A percentile compares a stretch with the other conserved stretches of the same genome.
Conservation (phyloP, 306 rosid genomes). For the Cucumis melo region DNA sequence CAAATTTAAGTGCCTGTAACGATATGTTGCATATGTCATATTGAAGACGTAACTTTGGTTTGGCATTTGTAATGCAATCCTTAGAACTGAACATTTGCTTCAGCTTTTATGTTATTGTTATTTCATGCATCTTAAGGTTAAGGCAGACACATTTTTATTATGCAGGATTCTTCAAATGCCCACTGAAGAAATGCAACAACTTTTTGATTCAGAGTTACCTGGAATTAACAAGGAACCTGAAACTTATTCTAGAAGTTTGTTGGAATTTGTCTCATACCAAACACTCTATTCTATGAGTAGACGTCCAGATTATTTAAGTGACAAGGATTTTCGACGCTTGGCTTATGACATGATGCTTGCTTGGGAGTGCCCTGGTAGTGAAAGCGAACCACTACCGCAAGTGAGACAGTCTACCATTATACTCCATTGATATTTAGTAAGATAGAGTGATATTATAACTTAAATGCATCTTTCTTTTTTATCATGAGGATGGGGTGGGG, state of each 20-base stretch:
- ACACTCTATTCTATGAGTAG: conserved; percentile 31
- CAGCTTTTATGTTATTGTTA: background rate
- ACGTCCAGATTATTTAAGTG: conserved; percentile 38
- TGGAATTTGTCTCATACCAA: conserved; percentile 66
- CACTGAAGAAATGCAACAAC: conserved; percentile 48
- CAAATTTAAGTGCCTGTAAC: background rate
- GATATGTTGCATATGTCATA: background rate
- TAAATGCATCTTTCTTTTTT: background rate
- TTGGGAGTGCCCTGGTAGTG: conserved; percentile 69
- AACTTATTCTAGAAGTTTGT: conserved; percentile 52
- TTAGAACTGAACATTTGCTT: background rate
- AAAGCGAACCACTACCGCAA: conserved; percentile 20
- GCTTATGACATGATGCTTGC: conserved; percentile 91
- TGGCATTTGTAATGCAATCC: background rate
- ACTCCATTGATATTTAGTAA: conserved; percentile 10
- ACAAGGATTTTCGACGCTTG: conserved; percentile 48
- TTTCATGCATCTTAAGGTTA: background rate
- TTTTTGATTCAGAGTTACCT: conserved; percentile 55
- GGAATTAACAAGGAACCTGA: conserved; percentile 38
- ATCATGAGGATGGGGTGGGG: background rate
- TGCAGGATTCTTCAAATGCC: conserved; percentile 57
- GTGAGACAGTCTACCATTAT: conserved; percentile 25
- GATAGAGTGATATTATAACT: conserved; percentile 4
- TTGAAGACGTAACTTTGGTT: background rate
- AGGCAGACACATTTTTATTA: background rate